Evolutionary conservation across 2,329 filamentous ascomycete species (phyloP).

Genomic region (Niveomyces coronatus): DNA sequence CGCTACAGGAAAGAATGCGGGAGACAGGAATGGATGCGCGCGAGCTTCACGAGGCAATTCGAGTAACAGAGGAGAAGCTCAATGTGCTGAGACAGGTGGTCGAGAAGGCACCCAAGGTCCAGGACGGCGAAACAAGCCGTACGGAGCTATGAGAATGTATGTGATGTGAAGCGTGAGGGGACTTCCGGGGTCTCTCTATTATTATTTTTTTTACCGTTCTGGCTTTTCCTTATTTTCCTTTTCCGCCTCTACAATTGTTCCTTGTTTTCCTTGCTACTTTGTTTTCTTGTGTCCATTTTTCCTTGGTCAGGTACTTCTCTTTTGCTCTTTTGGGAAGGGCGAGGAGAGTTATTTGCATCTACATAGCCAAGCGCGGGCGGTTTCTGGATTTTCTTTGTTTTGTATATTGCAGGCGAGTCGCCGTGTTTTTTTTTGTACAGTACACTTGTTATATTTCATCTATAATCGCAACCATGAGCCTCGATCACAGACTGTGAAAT

Average conservation of each 20-base stretch:
- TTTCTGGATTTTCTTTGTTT: slow-evolving; percentile 4
- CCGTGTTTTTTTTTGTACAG: slow-evolving; percentile 5
- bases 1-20: slow-evolving; percentile 48
- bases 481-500: too few relatives aligned
- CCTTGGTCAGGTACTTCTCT: background rate
- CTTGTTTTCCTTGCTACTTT: background rate
- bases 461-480: too few relatives aligned
- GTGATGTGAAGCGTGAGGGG: too few relatives aligned
- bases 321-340: background rate
- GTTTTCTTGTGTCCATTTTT: slow-evolving; percentile 5
- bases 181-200: too few relatives aligned
- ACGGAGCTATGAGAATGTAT: too few relatives aligned
- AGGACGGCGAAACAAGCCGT: too few relatives aligned
- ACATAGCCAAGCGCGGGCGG: slow-evolving; percentile 4
- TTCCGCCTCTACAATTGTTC: slow-evolving; percentile 4
- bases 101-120: slow-evolving; percentile 22
- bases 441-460: too few relatives aligned
- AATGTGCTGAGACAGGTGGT: slow-evolving; percentile 63
- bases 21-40: slow-evolving; percentile 57
- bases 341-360: slow-evolving; percentile 1
- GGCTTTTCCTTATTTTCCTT: slow-evolving; percentile 2
- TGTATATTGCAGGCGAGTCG: too few relatives aligned
- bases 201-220: too few relatives aligned
- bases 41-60: slow-evolving; percentile 71
- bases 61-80: slow-evolving; percentile 77